Base-by-base conservation (phyloP, 2,329 filamentous ascomycete species). In the Verticillium tricorpus region DNA sequence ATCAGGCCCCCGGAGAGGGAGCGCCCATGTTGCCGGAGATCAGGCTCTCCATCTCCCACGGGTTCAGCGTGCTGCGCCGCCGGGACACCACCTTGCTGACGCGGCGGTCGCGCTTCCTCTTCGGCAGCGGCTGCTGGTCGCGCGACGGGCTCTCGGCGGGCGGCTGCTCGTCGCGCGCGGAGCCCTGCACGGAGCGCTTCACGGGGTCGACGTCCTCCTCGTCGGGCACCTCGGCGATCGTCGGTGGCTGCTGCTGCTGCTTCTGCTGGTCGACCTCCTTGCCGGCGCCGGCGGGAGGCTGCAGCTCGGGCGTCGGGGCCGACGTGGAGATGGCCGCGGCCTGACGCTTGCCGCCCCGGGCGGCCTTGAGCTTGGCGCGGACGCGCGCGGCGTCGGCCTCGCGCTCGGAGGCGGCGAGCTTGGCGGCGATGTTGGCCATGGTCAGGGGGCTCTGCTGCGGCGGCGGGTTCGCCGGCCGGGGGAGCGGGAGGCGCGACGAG, bases 31-130 rank as follows among this genome's bases (percentile, higher is more conserved):
- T 65, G 6, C 81, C 81, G 2, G 76, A 67, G 59, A 89, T 88
- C 71, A 91, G 71, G 55, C 82, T 85, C 75, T 90, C 84, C 70
- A 93, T 75, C 74, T 94, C 91, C 80, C 89, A 89, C 3, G 89
- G 87, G 68, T 85, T 92, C 35, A 94, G 77, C 22, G 90, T 93
- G 69, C 89, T 92, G 72, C 91, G 83, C 70, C 90, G 81, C 70
- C 89, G 79, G 63, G 83, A 88, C 2, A 85, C 80, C 9, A 73
- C 78, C 77, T 78, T 88, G 73, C 71, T 86, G 69, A 73, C 80
- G 71, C 77, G 82, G 72, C 74, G 78, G 69, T 79, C 85, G 52
- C 82, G 77, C 70, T 84, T 84, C 35, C 82, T 77, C 72, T 79
- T 79, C 57, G 73, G 70, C 57, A 45, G 59, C 54, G 32, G 60